Base-by-base conservation (phyloP, 2,329 filamentous ascomycete genomes). In the Colletotrichum sp. region DNA sequence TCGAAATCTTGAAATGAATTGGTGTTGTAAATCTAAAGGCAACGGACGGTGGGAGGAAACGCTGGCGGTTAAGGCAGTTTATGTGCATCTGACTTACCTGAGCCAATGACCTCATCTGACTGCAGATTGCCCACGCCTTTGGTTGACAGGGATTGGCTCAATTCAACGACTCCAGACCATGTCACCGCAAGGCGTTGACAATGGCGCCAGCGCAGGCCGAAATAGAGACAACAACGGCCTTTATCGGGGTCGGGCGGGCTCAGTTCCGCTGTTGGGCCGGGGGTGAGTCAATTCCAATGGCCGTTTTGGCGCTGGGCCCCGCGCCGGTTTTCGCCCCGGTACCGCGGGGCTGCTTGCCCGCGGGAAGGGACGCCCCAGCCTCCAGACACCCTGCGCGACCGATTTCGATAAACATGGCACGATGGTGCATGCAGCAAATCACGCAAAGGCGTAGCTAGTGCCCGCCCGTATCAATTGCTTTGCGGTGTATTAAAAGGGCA, bases 261-360 rank as follows among this genome's bases (percentile, higher is more conserved):
- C n/a, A 28, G 56, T 67, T 68, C 70, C 64, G 64, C 70, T 22
- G 48, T 22, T 13, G 36, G 3, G 43, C 43, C 22, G 22, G 48
- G 58, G 27, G 28, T 75, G 32, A 73, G 43, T 73, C 8, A 52
- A 71, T 32, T 15, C 10, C 43, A 55, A 10, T 32, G 60, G 36
- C 60, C 56, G 28, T n/a, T 52, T 52, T 52, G 43, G 43, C 43
- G 43, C 4, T n/a, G 58, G 70, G 62, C 56, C 70, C 70, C 74
- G 58, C 65, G 70, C 74, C 74, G 74, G 74, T 76, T 76, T 75
- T 76, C 70, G 74, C 64, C 70, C 66, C 65, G 65, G 70, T 61
- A 43, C 39, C 58, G 70, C 58, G 65, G 73, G 72, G 32, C 7
- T 55, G 39, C 32, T 76, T 76, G 74, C 48, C 74, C 74, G 74